These are phyloP conservation scores for Annulohypoxylon truncatum DNA, from an alignment of 2,329 filamentous ascomycete species.

Conservation along the genomic window DNA sequence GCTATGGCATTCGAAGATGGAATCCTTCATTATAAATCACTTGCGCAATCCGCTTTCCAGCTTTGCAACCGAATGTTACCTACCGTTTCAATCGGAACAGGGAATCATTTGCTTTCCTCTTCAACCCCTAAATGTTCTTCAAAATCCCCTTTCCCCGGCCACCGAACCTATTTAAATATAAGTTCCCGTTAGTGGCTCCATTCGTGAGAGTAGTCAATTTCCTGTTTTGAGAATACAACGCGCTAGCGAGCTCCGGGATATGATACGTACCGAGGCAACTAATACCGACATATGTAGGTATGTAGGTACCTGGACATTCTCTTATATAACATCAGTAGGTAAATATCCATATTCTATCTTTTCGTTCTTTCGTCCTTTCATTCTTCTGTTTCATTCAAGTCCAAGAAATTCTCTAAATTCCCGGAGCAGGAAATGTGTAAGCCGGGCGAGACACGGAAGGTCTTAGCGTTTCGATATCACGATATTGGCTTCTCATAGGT, in stretches of 20 bases:
- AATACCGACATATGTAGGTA: too few relatives aligned
- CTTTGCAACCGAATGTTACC: not conserved
- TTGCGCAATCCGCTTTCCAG: not conserved
- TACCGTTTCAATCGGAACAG: not conserved
- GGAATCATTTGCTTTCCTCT: not conserved
- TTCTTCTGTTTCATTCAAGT: not conserved
- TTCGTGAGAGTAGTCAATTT: not conserved
- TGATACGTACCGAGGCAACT: not conserved
- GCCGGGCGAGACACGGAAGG: not conserved
- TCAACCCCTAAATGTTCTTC: not conserved
- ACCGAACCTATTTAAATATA: not conserved
- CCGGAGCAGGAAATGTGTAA: not conserved
- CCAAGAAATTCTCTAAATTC: not conserved
- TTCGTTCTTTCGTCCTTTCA: not conserved
- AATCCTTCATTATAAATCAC: conserved; percentile 2
- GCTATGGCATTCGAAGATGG: not conserved
- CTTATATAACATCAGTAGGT: not conserved
- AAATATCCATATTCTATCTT: not conserved
- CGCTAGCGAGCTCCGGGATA: not conserved
- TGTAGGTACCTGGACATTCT: too few relatives aligned
- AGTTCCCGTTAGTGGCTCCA: conserved; percentile 24
- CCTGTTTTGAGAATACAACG: not conserved
- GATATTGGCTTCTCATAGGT: conserved; percentile 7
- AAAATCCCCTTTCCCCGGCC: conserved; percentile 10
- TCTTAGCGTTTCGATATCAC: not conserved